Percentiles rank a stretch among this genome's conserved stretches.
These are phyloP conservation scores for Phytophthora agathidicida DNA, from an alignment of 352 stramenopile species.

Conservation along the genomic window DNA sequence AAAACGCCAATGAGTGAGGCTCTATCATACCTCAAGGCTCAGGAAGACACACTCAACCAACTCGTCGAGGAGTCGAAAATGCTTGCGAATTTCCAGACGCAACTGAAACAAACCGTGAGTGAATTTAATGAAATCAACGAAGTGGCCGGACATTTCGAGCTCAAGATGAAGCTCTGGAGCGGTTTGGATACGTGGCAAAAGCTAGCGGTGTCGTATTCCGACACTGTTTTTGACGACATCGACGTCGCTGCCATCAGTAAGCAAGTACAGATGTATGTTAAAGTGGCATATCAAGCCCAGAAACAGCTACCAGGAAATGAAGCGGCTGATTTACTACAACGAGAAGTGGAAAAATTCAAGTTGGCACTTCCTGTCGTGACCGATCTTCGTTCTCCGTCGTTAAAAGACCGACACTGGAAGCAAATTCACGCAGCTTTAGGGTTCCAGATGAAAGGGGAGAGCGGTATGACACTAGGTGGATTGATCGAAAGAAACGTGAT, in stretches of 20 bases:
- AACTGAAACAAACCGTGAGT: slow-evolving; percentile 87
- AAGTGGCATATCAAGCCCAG: slow-evolving; percentile 85
- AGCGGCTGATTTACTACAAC: slow-evolving; percentile 79
- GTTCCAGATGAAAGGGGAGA: slow-evolving; percentile 88
- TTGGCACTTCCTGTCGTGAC: slow-evolving; percentile 80
- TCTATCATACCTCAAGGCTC: slow-evolving; percentile 71
- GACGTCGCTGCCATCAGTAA: slow-evolving; percentile 89
- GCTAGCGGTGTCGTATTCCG: slow-evolving; percentile 76
- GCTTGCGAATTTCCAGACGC: slow-evolving; percentile 88
- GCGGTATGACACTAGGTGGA: slow-evolving; percentile 80
- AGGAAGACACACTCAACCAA: slow-evolving; percentile 74
- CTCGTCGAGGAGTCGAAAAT: slow-evolving; percentile 86
- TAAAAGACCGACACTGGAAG: slow-evolving; percentile 82
- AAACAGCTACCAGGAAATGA: slow-evolving; percentile 90
- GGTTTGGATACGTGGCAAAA: slow-evolving; percentile 86
- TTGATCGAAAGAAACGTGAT: slow-evolving; percentile 91
- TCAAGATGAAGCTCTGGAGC: slow-evolving; percentile 93
- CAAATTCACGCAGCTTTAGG: slow-evolving; percentile 83
- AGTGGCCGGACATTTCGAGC: slow-evolving; percentile 80
- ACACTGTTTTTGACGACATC: slow-evolving; percentile 89
- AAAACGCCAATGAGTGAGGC: slow-evolving; percentile 78
- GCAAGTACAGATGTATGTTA: slow-evolving; percentile 89
- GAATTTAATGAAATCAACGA: slow-evolving; percentile 92
- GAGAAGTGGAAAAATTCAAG: slow-evolving; percentile 91
- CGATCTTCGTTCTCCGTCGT: slow-evolving; percentile 64